Base-by-base conservation (phyloP, 805 yeast genomes). In the Sungouiella blattae region DNA sequence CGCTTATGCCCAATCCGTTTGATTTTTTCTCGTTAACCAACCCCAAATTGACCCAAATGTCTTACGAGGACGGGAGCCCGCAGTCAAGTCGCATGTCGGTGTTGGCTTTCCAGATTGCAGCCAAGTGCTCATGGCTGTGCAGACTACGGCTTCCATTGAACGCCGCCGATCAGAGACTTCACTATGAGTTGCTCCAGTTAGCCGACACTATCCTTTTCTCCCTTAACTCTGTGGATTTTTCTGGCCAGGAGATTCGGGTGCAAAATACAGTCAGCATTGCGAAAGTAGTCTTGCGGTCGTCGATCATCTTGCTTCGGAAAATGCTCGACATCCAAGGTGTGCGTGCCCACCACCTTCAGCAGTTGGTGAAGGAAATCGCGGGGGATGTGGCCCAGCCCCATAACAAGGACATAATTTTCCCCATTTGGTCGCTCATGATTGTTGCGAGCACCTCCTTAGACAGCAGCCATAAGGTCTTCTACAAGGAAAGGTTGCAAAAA, bases 91-190 rank as follows among this genome's bases (percentile, higher is more conserved):
- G 26, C 13, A 30, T 41, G 21, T 39, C 49, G 6, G 31, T 43
- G 33, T 33, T 42, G 5, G 44, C 47, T 4, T 45, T 45, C 17
- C 46, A 37, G 26, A 38, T 45, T 16, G 49, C 49, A 11, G 45
- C 49, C 16, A 45, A 45, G 24, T 33, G 43, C 28, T 40, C 49
- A 4, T 45, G 49, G 49, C 47, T 45, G 49, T 43, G 47, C 25
- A 38, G 49, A 3, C 40, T 45, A 11, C 34, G 32, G 2, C 37
- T 35, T 18, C 44, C 43, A 8, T 32, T 40, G 5, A 26, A 26
- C 9, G 26, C 28, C 4, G 18, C 23, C 4, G 40, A 35, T 9
- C 30, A 21, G 2, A 11, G 35, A 1, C 21, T 36, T 2, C 37
- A 34, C 16, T 18, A 25, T 7, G 41, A 40, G 22, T 14, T 43